Evolutionary conservation across 331 rosid genomes (phyloP).

Genomic region (Saraca asoca): DNA sequence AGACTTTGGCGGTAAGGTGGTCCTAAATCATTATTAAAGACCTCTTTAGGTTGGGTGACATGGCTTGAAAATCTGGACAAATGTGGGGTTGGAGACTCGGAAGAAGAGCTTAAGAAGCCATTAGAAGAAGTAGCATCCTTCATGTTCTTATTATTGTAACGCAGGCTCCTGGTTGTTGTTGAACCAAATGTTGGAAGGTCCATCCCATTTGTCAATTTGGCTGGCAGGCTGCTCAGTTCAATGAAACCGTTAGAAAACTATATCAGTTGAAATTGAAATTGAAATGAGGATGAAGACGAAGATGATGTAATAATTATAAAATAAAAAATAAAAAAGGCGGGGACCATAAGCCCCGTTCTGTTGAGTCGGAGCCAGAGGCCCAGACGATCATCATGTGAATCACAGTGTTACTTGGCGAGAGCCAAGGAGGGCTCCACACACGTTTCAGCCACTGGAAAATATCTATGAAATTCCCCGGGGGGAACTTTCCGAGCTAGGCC

Average conservation of each 20-base stretch:
- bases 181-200: constrained; percentile 65
- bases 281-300: constrained; percentile 5
- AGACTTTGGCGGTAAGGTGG: constrained; percentile 41
- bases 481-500: too few species aligned
- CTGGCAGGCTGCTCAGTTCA: constrained; percentile 63
- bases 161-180: constrained; percentile 37
- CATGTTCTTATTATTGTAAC: constrained; percentile 17
- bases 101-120: constrained; percentile 40
- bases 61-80: constrained; percentile 60
- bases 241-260: background rate
- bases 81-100: constrained; percentile 44
- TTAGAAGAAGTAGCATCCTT: constrained; percentile 45
- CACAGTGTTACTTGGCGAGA: constrained; percentile 35
- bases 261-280: constrained; percentile 18
- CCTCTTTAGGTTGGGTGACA: constrained; percentile 44
- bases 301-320: background rate
- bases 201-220: constrained; percentile 48
- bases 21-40: constrained; percentile 34
- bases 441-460: constrained; percentile 31
- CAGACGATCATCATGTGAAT: constrained; percentile 32
- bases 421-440: constrained; percentile 36
- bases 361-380: background rate
- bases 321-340: background rate
- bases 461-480: too few species aligned
- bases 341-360: constrained; percentile 48